Evolutionary conservation across 2,329 filamentous ascomycete species (phyloP).

Genomic region (Xylariales sp.): DNA sequence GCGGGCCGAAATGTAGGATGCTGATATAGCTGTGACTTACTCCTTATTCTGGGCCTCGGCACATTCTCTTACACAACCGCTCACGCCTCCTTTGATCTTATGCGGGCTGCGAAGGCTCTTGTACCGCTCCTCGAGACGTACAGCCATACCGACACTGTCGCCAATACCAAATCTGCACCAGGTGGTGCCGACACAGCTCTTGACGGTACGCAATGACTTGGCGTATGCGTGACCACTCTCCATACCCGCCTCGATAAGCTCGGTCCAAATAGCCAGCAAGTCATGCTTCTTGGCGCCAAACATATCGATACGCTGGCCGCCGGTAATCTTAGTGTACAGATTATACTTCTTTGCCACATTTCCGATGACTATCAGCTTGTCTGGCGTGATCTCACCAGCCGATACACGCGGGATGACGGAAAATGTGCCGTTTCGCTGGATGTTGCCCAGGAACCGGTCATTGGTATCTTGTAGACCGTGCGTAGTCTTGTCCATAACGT

Average conservation of each 20-base stretch:
- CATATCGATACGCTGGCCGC: conserved; percentile 87
- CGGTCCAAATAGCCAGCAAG: conserved; percentile 74
- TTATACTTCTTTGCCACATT: conserved; percentile 78
- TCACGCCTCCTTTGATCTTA: conserved; percentile 88
- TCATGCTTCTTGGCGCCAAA: conserved; percentile 89
- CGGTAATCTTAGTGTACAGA: conserved; percentile 88
- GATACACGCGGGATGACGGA: conserved; percentile 80
- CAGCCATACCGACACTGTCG: conserved; percentile 86
- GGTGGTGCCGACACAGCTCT: conserved; percentile 85
- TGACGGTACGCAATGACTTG: conserved; percentile 83
- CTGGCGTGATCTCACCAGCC: conserved; percentile 81
- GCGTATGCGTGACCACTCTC: conserved; percentile 89
- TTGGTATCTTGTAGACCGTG: conserved; percentile 87
- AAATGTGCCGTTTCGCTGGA: conserved; percentile 87
- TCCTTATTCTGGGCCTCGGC: conserved; percentile 92
- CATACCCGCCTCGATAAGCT: conserved; percentile 77
- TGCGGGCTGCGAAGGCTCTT: conserved; percentile 87
- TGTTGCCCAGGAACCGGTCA: conserved; percentile 82
- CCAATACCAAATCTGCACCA: conserved; percentile 90
- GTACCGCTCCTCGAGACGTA: conserved; percentile 82
- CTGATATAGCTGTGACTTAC: conserved; percentile 37
- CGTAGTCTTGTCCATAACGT: conserved; percentile 66
- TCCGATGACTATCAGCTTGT: conserved; percentile 79
- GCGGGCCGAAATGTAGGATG: too few relatives aligned
- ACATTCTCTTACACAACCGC: conserved; percentile 87